Base-by-base conservation (phyloP, 163 green algal species). In the Coccomyxa subellipsoidea region DNA sequence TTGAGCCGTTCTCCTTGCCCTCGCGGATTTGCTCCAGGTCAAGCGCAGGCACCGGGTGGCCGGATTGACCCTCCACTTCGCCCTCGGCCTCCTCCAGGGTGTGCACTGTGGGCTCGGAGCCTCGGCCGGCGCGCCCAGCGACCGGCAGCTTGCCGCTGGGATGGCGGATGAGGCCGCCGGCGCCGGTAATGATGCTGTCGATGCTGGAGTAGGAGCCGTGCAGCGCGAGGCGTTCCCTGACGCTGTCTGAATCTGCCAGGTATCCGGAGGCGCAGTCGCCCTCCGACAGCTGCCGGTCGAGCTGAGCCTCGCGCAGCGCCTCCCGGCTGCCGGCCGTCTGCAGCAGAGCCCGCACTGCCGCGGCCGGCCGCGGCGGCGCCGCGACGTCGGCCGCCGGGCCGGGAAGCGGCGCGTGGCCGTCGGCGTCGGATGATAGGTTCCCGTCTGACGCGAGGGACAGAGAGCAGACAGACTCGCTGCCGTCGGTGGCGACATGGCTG, bases 401-500 rank as follows among this genome's bases (percentile, higher is more conserved):
- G n/a, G n/a, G n/a, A n/a, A 59, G 47, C 3, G 47, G 47, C 47
- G 4, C 47, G 47, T 59, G 47, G 15, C 47, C 47, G 47, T 59
- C 47, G 4, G 47, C 47, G 23, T 59, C 47, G 4, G 47, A 59
- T 18, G 47, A 59, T 18, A 59, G 47, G 47, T 59, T 59, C 15
- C 47, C 47, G 23, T 59, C 47, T 12, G 47, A 59, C 15, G 47
- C 47, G 3, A 59, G 47, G 15, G 47, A 59, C 15, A 59, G 15
- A 18, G 47, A 59, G 47, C 23, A 59, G 23, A 12, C 47, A 18
- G 47, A 59, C 15, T 59, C 47, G 84, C 38, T 83, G 82, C 66
- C 76, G 0, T 81, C 81, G 25, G 81, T 77, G n/a, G 81, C 73
- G 71, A 76, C 72, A 66, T 83, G 79, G 39, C 79, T 83, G 38